These are phyloP conservation scores for Tetrapisispora arboricola DNA, from an alignment of 805 yeast species.

Conservation along the genomic window DNA sequence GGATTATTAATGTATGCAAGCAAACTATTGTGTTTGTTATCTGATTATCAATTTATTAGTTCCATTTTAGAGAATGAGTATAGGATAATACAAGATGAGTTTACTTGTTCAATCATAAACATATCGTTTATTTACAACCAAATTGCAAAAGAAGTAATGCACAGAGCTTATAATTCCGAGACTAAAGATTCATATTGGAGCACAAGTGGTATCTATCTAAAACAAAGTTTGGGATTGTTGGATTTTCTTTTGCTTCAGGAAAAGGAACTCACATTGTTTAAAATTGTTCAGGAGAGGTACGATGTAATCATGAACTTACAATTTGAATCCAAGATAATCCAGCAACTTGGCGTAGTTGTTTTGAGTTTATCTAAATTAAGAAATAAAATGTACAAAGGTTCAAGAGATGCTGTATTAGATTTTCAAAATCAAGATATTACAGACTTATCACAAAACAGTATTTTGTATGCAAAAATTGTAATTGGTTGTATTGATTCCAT, in stretches of 20 bases:
- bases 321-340: slow-evolving; percentile 15
- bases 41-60: background rate
- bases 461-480: slow-evolving; percentile 21
- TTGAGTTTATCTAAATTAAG: slow-evolving; percentile 25
- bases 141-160: slow-evolving; percentile 16
- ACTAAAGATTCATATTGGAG: slow-evolving; percentile 17
- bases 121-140: slow-evolving; percentile 14
- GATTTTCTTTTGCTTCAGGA: slow-evolving; percentile 6
- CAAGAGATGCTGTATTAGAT: slow-evolving; percentile 20
- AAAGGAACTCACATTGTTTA: background rate
- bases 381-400: slow-evolving; percentile 13
- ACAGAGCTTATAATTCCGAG: slow-evolving; percentile 18
- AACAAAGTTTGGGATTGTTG: slow-evolving; percentile 21
- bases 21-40: background rate
- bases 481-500: slow-evolving; percentile 18
- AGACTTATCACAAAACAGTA: slow-evolving; percentile 17
- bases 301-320: slow-evolving; percentile 4
- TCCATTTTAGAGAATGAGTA: background rate
- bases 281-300: background rate
- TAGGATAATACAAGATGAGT: slow-evolving; percentile 5
- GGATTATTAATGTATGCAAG: slow-evolving; percentile 7
- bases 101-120: slow-evolving; percentile 10
- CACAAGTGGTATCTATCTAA: slow-evolving; percentile 20
- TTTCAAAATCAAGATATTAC: slow-evolving; percentile 23
- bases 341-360: slow-evolving; percentile 23